Conservation (phyloP, 2,329 filamentous ascomycete species). For the Trichophyton equinum region DNA sequence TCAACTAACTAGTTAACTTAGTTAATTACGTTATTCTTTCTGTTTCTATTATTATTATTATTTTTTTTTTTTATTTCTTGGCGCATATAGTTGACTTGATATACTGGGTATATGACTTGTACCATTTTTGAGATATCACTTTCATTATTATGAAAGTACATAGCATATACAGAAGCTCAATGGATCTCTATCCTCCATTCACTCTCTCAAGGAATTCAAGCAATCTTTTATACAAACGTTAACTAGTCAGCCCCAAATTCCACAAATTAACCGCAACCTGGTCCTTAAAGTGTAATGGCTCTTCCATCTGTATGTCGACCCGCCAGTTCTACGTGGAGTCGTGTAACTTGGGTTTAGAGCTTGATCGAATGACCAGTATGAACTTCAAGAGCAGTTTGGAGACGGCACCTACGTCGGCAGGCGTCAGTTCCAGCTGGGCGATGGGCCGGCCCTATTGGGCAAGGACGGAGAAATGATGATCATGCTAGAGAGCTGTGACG, state of each 20-base stretch:
- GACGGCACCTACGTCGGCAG: too few species aligned
- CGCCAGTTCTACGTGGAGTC: too few species aligned
- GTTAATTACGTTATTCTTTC: too few species aligned
- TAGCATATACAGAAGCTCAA: neutral
- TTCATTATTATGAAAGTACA: neutral
- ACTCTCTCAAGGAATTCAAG: neutral
- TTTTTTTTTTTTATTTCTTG: too few species aligned
- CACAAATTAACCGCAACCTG: neutral
- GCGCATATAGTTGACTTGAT: too few species aligned
- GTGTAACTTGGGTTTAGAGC: too few species aligned
- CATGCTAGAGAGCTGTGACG: neutral
- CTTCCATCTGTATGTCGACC: too few species aligned
- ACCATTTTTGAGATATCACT: neutral
- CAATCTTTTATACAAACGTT: neutral
- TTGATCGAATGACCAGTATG: too few species aligned
- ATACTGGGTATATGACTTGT: neutral
- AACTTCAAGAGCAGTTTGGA: too few species aligned
- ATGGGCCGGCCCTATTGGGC: neutral
- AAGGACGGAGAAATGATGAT: neutral
- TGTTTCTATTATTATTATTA: too few species aligned
- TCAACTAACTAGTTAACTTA: too few species aligned
- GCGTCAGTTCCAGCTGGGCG: too few species aligned
- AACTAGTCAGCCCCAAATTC: neutral
- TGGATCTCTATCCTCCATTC: neutral
- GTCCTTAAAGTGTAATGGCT: neutral